A percentile compares a stretch with the other conserved stretches of the same genome.
Evolutionary conservation across 2,329 filamentous ascomycete genomes (phyloP).

Genomic region (Fusarium sarcochroum): DNA sequence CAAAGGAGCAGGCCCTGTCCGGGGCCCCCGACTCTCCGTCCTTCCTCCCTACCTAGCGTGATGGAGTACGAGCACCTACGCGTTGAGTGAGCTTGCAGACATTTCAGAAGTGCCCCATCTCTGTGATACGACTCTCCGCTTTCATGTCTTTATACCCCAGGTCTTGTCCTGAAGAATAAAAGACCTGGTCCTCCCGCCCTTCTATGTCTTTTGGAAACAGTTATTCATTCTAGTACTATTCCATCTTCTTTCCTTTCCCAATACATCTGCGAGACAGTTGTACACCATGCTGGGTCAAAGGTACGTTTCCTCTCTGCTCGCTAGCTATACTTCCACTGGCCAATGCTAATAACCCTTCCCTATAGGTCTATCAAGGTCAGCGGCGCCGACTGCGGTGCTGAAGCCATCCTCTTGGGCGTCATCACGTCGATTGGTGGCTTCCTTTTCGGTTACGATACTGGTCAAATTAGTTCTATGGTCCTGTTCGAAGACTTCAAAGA

Average conservation of each 20-base stretch:
- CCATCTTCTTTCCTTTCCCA: slow-evolving; percentile 12
- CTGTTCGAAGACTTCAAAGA: slow-evolving; percentile 67
- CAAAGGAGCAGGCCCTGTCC: slow-evolving; percentile 18
- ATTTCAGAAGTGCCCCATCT: slow-evolving; percentile 10
- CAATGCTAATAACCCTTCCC: slow-evolving; percentile 10
- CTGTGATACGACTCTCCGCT: slow-evolving; percentile 33
- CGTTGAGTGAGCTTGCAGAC: slow-evolving; percentile 10
- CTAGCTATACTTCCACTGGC: not conserved
- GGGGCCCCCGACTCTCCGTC: slow-evolving; percentile 22
- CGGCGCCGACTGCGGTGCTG: slow-evolving; percentile 59
- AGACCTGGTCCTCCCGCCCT: slow-evolving; percentile 36
- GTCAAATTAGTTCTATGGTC: slow-evolving; percentile 68
- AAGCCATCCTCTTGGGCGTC: slow-evolving; percentile 61
- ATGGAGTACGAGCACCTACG: not conserved
- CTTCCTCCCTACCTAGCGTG: slow-evolving; percentile 8
- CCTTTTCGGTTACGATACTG: slow-evolving; percentile 75
- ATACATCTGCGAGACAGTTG: slow-evolving; percentile 26
- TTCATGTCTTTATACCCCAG: slow-evolving; percentile 20
- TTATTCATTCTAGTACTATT: slow-evolving; percentile 16
- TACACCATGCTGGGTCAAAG: slow-evolving; percentile 46
- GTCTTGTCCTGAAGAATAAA: slow-evolving; percentile 35
- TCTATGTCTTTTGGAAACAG: slow-evolving; percentile 15
- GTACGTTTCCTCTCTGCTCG: slow-evolving; percentile 20
- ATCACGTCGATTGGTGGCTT: slow-evolving; percentile 72
- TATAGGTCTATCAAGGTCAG: slow-evolving; percentile 58